These are phyloP conservation scores for Pseudogymnoascus sp. DNA, from an alignment of 2,329 filamentous ascomycete genomes.

Conservation along the genomic window DNA sequence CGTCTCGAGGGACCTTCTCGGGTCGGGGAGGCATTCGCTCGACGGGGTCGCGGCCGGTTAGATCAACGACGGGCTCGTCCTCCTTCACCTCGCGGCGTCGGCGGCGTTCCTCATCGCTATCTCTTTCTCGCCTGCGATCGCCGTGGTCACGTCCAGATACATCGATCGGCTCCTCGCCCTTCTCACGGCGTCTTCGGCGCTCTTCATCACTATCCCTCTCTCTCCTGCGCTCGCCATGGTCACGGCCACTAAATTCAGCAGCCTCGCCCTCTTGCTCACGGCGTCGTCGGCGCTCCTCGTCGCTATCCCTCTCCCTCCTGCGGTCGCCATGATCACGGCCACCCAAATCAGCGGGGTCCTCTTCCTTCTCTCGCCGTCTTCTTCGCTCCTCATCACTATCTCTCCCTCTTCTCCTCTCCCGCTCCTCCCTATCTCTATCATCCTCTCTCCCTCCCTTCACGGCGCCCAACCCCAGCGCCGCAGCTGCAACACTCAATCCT, in stretches of 20 bases:
- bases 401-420: neutral
- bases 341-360: neutral
- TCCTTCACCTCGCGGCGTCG: slow-evolving; percentile 14
- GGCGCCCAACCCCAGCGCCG: slow-evolving; percentile 26
- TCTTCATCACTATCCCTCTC: neutral
- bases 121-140: neutral
- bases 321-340: neutral
- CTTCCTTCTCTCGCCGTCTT: neutral
- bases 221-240: neutral
- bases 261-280: neutral
- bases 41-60: slow-evolving; percentile 9
- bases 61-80: neutral
- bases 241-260: neutral
- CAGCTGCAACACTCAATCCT: slow-evolving; percentile 26
- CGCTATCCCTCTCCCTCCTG: neutral
- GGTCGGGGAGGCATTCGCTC: neutral
- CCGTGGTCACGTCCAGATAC: neutral
- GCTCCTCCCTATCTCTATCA: slow-evolving; percentile 2
- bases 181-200: neutral
- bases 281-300: slow-evolving; percentile 5
- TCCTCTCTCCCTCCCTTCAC: slow-evolving; percentile 20
- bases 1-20: neutral
- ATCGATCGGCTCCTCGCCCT: neutral
- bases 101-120: slow-evolving; percentile 14
- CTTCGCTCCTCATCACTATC: slow-evolving; percentile 10